Evolutionary conservation across 2,329 filamentous ascomycete species (phyloP), one percentile per base, ranked within the genome.

Genomic region (Pseudogymnoascus sp.): DNA sequence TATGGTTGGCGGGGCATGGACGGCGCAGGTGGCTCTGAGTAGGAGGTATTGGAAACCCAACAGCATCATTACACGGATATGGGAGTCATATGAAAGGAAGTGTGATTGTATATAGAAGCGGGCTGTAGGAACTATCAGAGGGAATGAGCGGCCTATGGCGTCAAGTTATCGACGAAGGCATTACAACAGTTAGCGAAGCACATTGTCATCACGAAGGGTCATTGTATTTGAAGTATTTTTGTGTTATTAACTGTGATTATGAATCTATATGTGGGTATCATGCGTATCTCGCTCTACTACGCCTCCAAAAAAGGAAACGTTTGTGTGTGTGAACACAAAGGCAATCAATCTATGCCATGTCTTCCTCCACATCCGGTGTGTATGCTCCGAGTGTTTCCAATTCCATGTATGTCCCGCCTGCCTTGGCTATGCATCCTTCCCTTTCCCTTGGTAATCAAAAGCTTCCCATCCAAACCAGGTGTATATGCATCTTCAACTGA

Each of bases 181-280:
- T 57, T 57, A 34, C 5, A 16, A n/a, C 47, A 34, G 47, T 31
- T 57, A 57, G 47, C 47, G 26, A 57, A 57, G 5, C 14, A 11
- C 11, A 54, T 26, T 26, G 12, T 54, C 26, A 16, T 31, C 26
- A 57, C 10, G 11, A 31, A 57, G 3, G 8, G 47, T 7, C n/a
- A 31, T 57, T 34, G 26, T 26, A 57, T 18, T 7, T 57, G 47
- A 57, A 57, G 47, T 34, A 31, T 57, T 31, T 34, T 57, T 31
- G 14, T 57, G 47, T 31, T 57, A 34, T 57, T 57, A 39, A 39
- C 37, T 16, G 37, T 39, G 37, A 57, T 57, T 34, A 34, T 18
- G 47, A 57, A 57, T 57, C 47, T 57, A 57, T 57, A 57, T 57
- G 47, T 57, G 47, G 47, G 47, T 57, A 57, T 57, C 47, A 57